Conservation (phyloP, 2,329 filamentous ascomycete species). For the Hymenoscyphus albidus region DNA sequence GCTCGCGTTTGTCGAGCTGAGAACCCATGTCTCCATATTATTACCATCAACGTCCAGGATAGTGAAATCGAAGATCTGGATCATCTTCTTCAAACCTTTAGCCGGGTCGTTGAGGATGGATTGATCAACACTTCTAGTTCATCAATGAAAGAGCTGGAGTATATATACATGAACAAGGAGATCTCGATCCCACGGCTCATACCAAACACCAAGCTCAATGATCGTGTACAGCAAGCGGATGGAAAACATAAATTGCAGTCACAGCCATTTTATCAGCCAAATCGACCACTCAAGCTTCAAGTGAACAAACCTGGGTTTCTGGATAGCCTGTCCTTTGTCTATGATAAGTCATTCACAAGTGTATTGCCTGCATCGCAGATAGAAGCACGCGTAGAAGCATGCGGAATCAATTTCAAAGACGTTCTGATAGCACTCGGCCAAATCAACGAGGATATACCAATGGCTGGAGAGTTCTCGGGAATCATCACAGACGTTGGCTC, state of each 20-base stretch:
- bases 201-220: conserved; percentile 15
- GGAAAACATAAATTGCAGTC: conserved; percentile 11
- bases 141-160: conserved; percentile 9
- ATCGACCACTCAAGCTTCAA: conserved; percentile 9
- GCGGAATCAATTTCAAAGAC: conserved; percentile 25
- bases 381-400: conserved; percentile 23
- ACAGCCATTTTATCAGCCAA: conserved; percentile 6
- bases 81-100: not conserved
- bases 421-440: conserved; percentile 34
- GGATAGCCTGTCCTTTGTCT: conserved; percentile 15
- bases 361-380: conserved; percentile 7
- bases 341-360: conserved; percentile 5
- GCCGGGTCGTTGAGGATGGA: not conserved
- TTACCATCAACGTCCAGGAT: not conserved
- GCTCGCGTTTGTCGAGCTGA: conserved; percentile 11
- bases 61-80: not conserved
- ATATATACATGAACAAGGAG: conserved; percentile 3
- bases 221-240: conserved; percentile 20
- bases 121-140: not conserved
- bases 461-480: conserved; percentile 33
- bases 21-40: not conserved
- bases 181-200: conserved; percentile 11
- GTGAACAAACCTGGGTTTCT: conserved; percentile 16
- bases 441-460: conserved; percentile 25
- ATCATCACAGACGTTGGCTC: conserved; percentile 29